These are phyloP conservation scores for Boletus semigastroideus DNA, from an alignment of 1,284 basidiomycete genomes.

Conservation along the genomic window DNA sequence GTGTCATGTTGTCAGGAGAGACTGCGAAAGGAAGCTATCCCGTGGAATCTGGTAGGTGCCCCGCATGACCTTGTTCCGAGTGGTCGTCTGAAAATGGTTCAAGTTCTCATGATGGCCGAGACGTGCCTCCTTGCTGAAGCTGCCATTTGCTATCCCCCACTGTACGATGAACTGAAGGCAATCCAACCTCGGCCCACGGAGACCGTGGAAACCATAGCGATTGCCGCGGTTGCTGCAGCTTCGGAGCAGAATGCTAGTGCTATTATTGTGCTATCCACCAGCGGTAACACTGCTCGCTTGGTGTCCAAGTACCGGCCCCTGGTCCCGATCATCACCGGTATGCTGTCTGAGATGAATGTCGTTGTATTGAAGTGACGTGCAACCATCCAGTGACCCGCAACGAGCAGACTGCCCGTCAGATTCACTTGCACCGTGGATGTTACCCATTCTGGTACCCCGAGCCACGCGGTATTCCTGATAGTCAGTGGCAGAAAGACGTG, in stretches of 20 bases:
- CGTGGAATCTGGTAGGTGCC: constrained; percentile 77
- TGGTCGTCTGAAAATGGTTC: constrained; percentile 15
- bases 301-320: constrained; percentile 96
- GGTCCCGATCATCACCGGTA: constrained; percentile 93
- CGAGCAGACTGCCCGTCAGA: constrained; percentile 93
- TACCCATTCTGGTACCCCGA: constrained; percentile 98
- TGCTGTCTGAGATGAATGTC: constrained; percentile 22
- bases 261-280: constrained; percentile 96
- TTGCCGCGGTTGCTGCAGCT: constrained; percentile 93
- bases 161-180: constrained; percentile 85
- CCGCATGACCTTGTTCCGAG: background rate
- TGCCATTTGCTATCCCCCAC: constrained; percentile 89
- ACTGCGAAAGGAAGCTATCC: constrained; percentile 96
- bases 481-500: constrained; percentile 98
- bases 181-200: constrained; percentile 84
- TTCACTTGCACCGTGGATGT: constrained; percentile 95
- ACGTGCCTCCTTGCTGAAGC: constrained; percentile 93
- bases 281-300: constrained; percentile 94
- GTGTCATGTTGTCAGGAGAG: constrained; percentile 98
- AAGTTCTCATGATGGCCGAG: constrained; percentile 98
- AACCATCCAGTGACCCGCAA: constrained; percentile 82
- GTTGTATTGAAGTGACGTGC: constrained; percentile 4
- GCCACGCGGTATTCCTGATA: constrained; percentile 80
- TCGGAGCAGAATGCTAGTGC: constrained; percentile 91
- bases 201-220: constrained; percentile 91